These are phyloP conservation scores for Ogataea kodamae DNA, from an alignment of 805 yeast species.

Conservation along the genomic window DNA sequence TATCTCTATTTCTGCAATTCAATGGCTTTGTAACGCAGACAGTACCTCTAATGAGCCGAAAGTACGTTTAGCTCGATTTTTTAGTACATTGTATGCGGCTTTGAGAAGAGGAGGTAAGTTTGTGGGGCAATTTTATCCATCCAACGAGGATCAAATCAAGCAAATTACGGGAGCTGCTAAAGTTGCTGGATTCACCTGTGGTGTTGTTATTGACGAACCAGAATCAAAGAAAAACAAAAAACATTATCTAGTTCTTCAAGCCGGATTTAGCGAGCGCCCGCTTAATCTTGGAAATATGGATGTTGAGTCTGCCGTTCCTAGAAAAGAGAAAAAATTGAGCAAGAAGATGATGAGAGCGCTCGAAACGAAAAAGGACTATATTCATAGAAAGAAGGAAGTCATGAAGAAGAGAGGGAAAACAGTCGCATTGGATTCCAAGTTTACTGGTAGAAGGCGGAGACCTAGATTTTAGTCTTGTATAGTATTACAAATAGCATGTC, in stretches of 20 bases:
- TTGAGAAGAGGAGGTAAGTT: constrained; percentile 94
- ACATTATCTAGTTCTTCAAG: constrained; percentile 83
- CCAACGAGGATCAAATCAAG: constrained; percentile 80
- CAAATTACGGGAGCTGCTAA: constrained; percentile 81
- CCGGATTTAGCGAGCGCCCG: constrained; percentile 73
- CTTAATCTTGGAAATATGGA: constrained; percentile 77
- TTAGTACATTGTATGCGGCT: constrained; percentile 82
- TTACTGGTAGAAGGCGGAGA: constrained; percentile 81
- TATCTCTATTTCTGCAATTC: constrained; percentile 89
- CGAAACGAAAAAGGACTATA: constrained; percentile 78
- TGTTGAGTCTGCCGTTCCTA: constrained; percentile 59
- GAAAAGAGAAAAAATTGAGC: constrained; percentile 37
- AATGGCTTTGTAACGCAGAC: constrained; percentile 98
- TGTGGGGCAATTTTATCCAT: constrained; percentile 95
- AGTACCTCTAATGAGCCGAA: constrained; percentile 78
- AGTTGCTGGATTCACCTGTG: constrained; percentile 94
- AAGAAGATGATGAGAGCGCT: constrained; percentile 49
- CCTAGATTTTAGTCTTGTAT: constrained; percentile 46
- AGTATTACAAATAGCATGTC: constrained; percentile 7
- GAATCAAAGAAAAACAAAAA: constrained; percentile 89
- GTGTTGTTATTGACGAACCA: constrained; percentile 89
- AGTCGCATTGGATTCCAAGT: constrained; percentile 88
- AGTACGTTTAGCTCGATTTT: constrained; percentile 73
- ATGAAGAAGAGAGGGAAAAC: constrained; percentile 87
- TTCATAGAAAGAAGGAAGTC: constrained; percentile 86